These are phyloP conservation scores for Laguncularia racemosa DNA, from an alignment of 345 rosid genomes.

Conservation along the genomic window DNA sequence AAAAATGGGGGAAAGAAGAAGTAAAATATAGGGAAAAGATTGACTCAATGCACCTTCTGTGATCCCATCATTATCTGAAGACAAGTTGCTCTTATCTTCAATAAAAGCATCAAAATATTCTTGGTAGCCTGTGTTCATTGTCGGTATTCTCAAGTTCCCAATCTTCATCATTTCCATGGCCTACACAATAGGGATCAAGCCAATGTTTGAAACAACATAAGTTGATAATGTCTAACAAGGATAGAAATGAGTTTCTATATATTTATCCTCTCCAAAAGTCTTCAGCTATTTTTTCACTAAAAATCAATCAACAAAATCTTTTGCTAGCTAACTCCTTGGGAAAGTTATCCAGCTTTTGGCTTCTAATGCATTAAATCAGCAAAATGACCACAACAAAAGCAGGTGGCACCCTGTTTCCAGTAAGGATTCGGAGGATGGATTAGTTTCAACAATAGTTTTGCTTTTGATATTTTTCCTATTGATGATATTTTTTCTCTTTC, in stretches of 20 bases:
- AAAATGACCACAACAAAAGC: too few relatives aligned
- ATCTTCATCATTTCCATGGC: slow-evolving; percentile 90
- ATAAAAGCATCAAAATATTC: slow-evolving; percentile 70
- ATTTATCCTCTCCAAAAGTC: too few relatives aligned
- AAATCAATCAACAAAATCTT: too few relatives aligned
- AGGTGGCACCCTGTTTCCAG: too few relatives aligned
- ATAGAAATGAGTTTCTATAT: background rate
- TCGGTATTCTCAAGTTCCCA: slow-evolving; percentile 27
- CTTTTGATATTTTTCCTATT: background rate
- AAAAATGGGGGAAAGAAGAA: slow-evolving; percentile 68
- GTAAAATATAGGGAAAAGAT: slow-evolving; percentile 53
- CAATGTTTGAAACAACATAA: background rate
- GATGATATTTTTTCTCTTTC: background rate
- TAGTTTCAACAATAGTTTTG: background rate
- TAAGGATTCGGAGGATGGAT: too few relatives aligned
- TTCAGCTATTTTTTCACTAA: too few relatives aligned
- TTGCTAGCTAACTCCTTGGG: too few relatives aligned
- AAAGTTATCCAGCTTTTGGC: too few relatives aligned
- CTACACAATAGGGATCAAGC: slow-evolving; percentile 16
- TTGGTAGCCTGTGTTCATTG: slow-evolving; percentile 43
- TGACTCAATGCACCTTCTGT: slow-evolving; percentile 35
- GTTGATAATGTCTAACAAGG: background rate
- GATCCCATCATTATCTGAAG: slow-evolving; percentile 21
- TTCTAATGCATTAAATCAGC: too few relatives aligned
- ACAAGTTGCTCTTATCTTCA: slow-evolving; percentile 35